Conservation (phyloP, 2,329 filamentous ascomycete genomes). For the Xylaria polymorpha region DNA sequence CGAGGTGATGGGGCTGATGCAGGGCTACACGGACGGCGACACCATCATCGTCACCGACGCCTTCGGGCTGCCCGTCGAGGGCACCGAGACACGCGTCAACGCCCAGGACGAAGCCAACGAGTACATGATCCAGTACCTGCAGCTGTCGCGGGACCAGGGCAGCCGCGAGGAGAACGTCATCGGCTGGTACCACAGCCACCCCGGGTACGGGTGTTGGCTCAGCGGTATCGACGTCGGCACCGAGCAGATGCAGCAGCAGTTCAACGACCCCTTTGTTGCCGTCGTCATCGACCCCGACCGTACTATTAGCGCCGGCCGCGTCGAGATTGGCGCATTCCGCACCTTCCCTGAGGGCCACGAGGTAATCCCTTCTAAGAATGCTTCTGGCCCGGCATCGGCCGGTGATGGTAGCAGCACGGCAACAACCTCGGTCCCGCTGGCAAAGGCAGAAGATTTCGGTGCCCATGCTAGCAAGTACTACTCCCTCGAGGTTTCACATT, state of each 20-base stretch:
- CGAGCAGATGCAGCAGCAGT: constrained; percentile 85
- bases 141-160: constrained; percentile 79
- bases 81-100: constrained; percentile 98
- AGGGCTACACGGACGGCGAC: constrained; percentile 88
- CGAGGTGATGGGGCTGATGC: constrained; percentile 98
- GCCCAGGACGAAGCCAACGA: constrained; percentile 96
- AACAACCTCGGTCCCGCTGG: constrained; percentile 78
- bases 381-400: constrained; percentile 17
- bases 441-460: constrained; percentile 95
- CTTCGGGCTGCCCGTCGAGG: constrained; percentile 93
- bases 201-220: constrained; percentile 98
- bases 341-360: constrained; percentile 85
- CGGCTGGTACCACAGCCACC: constrained; percentile 98
- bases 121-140: constrained; percentile 90
- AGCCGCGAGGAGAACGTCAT: constrained; percentile 86
- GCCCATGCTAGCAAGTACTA: constrained; percentile 94
- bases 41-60: constrained; percentile 93
- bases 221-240: constrained; percentile 95
- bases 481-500: constrained; percentile 88
- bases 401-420: not conserved
- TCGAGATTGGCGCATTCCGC: constrained; percentile 96
- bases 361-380: constrained; percentile 48
- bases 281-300: constrained; percentile 97
- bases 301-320: constrained; percentile 92
- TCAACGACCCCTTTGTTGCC: constrained; percentile 90